Evolutionary conservation across 1,139 yeast genomes (phyloP).

Genomic region (Magnusiomyces tetraspermus): DNA sequence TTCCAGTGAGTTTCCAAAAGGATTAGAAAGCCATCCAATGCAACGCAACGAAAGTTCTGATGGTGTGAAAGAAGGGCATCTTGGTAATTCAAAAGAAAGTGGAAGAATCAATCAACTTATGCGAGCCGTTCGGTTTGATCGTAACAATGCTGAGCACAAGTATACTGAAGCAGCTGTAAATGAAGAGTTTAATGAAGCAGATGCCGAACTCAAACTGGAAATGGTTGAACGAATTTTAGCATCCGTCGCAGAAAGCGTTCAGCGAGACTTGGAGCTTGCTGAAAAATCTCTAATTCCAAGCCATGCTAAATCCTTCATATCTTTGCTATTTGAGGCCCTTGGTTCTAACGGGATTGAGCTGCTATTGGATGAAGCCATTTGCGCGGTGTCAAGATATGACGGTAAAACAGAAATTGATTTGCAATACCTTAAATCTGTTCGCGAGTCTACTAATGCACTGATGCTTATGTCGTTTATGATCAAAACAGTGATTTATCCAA

Average conservation of each 20-base stretch:
- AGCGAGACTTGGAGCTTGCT: constrained; percentile 66
- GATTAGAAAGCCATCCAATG: neutral
- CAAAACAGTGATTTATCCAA: constrained; percentile 62
- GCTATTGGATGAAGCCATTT: constrained; percentile 59
- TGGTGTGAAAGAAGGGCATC: constrained; percentile 4
- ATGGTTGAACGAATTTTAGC: constrained; percentile 58
- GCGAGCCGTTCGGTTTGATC: constrained; percentile 26
- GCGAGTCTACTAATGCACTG: constrained; percentile 53
- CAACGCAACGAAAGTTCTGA: constrained; percentile 2
- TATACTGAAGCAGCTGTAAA: neutral
- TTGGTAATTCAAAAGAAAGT: constrained; percentile 16
- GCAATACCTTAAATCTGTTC: constrained; percentile 43
- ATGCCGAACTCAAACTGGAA: constrained; percentile 20
- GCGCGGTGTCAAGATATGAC: constrained; percentile 37
- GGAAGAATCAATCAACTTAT: constrained; percentile 29
- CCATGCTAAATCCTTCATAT: constrained; percentile 57
- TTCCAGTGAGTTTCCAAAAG: constrained; percentile 13
- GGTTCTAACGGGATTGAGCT: constrained; percentile 68
- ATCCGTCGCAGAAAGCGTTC: constrained; percentile 68
- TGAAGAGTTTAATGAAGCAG: constrained; percentile 17
- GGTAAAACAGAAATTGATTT: constrained; percentile 35
- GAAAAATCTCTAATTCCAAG: constrained; percentile 52
- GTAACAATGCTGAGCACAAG: constrained; percentile 17
- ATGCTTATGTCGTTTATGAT: constrained; percentile 61
- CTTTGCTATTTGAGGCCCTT: constrained; percentile 56